Evolutionary conservation across 1,139 yeast genomes (phyloP).

Genomic region (Meyerozyma carpophila): DNA sequence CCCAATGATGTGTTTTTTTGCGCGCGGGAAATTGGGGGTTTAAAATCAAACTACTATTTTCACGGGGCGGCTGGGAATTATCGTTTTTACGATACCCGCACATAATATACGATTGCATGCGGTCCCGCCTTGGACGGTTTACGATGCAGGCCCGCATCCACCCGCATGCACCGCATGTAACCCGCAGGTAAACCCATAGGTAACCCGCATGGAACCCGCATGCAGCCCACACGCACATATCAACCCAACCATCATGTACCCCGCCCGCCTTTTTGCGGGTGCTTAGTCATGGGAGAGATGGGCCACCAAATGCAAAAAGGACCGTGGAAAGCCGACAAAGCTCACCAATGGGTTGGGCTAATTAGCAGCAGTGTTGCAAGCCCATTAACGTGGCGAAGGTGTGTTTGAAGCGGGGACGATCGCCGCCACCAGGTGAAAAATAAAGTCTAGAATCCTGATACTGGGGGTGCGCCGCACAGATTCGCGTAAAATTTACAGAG

Average conservation of each 20-base stretch:
- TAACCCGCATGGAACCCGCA: too few species aligned
- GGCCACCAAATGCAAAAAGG: neutral
- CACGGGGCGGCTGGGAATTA: neutral
- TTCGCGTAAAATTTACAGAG: too few species aligned
- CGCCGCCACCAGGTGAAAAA: too few species aligned
- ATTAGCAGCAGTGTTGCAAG: too few species aligned
- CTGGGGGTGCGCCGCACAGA: neutral
- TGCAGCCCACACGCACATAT: too few species aligned
- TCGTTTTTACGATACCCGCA: neutral
- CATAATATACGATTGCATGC: neutral
- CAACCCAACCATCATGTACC: too few species aligned
- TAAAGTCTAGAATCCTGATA: neutral
- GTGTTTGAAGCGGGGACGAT: too few species aligned
- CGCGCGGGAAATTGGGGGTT: neutral
- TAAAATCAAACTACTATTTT: neutral
- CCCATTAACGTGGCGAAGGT: too few species aligned
- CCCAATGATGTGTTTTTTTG: neutral
- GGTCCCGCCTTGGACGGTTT: neutral
- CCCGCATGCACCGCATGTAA: neutral
- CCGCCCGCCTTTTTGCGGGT: too few species aligned
- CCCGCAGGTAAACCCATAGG: too few species aligned
- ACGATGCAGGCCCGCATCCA: conserved; percentile 1
- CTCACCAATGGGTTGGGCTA: too few species aligned
- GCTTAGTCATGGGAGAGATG: too few species aligned
- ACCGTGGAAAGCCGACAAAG: neutral